Evolutionary conservation across 2,329 filamentous ascomycete genomes (phyloP).

Genomic region (Penicillium sp.): DNA sequence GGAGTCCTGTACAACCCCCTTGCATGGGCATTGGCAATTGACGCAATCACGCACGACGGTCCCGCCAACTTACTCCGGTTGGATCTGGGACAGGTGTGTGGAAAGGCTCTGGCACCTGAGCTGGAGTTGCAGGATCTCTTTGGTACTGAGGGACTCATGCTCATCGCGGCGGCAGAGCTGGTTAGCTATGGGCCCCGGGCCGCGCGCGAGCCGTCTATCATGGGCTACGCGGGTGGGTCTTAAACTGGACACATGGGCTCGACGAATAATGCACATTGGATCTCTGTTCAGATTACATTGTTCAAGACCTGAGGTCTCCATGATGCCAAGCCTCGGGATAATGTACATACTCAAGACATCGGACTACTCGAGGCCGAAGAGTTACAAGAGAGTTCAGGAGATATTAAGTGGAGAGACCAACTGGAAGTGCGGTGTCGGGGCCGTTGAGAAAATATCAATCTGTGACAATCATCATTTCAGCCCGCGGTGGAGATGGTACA

Average conservation of each 20-base stretch:
- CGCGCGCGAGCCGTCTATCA: constrained; percentile 40
- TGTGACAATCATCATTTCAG: constrained; percentile 5
- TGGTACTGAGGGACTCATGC: constrained; percentile 42
- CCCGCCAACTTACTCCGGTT: constrained; percentile 41
- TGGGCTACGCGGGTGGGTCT: constrained; percentile 32
- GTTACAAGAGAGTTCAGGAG: background rate
- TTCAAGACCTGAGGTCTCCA: background rate
- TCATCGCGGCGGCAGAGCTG: constrained; percentile 36
- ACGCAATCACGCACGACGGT: constrained; percentile 48
- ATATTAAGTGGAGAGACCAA: background rate
- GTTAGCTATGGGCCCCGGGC: constrained; percentile 34
- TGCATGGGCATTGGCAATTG: constrained; percentile 38
- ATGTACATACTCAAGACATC: background rate
- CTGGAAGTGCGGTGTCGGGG: background rate
- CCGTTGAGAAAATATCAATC: background rate
- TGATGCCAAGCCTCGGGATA: background rate
- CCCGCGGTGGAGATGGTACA: background rate
- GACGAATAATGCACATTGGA: background rate
- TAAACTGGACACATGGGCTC: background rate
- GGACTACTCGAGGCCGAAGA: background rate
- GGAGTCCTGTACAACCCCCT: constrained; percentile 49
- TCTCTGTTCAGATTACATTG: background rate
- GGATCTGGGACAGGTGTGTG: constrained; percentile 40
- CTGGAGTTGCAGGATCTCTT: constrained; percentile 42
- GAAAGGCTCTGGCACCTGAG: constrained; percentile 18